phyloP scores from a whole-genome alignment of 176 grass and related monocot species.

The Rhynchospora pubera region DNA sequence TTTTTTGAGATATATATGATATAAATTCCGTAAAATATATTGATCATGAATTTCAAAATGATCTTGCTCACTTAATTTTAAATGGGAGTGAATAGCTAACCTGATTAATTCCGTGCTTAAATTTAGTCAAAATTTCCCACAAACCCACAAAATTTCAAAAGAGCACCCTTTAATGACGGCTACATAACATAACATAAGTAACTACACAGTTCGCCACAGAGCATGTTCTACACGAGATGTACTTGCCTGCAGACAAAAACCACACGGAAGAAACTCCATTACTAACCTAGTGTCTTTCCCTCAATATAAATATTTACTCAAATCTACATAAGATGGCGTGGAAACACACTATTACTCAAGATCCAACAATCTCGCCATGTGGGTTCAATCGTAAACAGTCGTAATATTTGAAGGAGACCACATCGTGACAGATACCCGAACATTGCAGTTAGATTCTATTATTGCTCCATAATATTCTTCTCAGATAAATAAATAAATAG shows the following conservation, averaged over 20 bases:
- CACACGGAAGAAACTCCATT: background rate
- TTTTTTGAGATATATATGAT: no score
- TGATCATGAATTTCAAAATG: no score
- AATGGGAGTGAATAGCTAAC: no score
- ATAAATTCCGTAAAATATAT: no score
- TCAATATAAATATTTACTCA: background rate
- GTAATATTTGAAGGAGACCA: background rate
- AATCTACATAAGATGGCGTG: background rate
- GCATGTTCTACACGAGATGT: background rate
- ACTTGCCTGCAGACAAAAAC: background rate
- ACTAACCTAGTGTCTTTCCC: no score
- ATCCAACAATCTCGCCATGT: background rate
- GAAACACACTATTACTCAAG: background rate
- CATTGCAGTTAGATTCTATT: slow-evolving; percentile 15
- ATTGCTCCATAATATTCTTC: background rate
- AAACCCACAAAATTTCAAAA: background rate
- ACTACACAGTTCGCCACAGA: background rate
- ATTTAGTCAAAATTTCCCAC: no score
- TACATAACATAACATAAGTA: background rate
- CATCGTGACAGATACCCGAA: background rate
- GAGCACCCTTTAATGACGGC: background rate
- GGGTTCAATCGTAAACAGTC: background rate
- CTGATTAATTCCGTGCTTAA: no score
- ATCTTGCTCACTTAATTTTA: no score
- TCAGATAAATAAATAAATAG: background rate